Conservation (phyloP, 805 yeast genomes). For the Metschnikowia vanudenii region DNA sequence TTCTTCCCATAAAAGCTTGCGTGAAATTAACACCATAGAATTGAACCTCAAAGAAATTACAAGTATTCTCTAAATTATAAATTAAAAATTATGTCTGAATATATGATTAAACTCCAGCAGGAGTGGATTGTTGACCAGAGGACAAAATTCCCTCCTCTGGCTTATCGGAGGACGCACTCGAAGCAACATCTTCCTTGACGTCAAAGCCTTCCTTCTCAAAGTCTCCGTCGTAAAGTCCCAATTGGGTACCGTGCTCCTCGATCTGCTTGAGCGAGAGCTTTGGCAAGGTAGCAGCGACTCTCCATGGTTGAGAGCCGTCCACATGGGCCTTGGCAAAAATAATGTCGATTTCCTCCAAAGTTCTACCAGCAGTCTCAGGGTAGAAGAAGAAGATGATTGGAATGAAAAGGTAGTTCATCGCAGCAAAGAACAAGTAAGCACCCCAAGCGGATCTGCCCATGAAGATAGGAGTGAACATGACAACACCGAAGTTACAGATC, state of each 20-base stretch:
- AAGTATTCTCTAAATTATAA: neutral
- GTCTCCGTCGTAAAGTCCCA: constrained; percentile 53
- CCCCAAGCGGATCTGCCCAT: constrained; percentile 40
- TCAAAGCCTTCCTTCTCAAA: constrained; percentile 40
- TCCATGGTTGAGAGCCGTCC: constrained; percentile 58
- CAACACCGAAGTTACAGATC: constrained; percentile 45
- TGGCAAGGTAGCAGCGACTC: constrained; percentile 64
- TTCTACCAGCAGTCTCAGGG: constrained; percentile 47
- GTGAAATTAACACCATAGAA: too few species aligned
- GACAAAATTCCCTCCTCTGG: constrained; percentile 13
- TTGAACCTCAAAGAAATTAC: neutral
- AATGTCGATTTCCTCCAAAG: constrained; percentile 50
- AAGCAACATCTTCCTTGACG: constrained; percentile 27
- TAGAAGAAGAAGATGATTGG: constrained; percentile 57
- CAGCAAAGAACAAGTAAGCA: constrained; percentile 43
- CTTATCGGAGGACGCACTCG: constrained; percentile 20
- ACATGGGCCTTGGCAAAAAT: constrained; percentile 60
- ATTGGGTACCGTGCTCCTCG: constrained; percentile 56
- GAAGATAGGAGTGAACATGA: constrained; percentile 46
- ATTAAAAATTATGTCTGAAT: neutral
- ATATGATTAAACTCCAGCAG: constrained; percentile 8
- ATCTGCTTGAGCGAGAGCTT: constrained; percentile 55
- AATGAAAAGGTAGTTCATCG: constrained; percentile 39
- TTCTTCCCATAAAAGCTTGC: too few species aligned
- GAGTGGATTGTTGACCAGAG: constrained; percentile 7